Percentiles rank a stretch among this genome's conserved stretches.
Conservation (phyloP, 2,329 filamentous ascomycete genomes). For the Triangularia verruculosa region DNA sequence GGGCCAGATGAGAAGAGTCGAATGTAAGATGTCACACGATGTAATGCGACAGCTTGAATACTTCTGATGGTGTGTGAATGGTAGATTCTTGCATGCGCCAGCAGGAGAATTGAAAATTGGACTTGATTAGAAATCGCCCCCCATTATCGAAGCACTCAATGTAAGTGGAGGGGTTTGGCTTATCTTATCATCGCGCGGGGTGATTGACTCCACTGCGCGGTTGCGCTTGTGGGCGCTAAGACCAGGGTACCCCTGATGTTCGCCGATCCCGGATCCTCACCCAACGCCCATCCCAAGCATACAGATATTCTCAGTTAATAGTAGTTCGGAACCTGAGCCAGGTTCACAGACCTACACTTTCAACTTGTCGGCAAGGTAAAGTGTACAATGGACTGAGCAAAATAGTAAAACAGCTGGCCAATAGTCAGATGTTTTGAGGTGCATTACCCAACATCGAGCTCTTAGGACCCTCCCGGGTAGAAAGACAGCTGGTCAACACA, state of each 20-base stretch:
- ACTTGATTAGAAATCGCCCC: conserved; percentile 17
- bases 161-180: conserved; percentile 28
- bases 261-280: conserved; percentile 13
- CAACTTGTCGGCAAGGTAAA: background rate
- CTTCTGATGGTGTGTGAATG: background rate
- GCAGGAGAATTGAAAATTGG: background rate
- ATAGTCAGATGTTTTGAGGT: background rate
- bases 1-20: background rate
- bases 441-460: background rate
- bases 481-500: background rate
- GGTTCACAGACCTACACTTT: background rate
- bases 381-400: background rate
- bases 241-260: background rate
- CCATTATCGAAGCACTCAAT: background rate
- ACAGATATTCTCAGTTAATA: too few relatives aligned
- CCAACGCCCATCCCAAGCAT: background rate
- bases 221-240: conserved; percentile 17
- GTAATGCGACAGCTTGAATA: background rate
- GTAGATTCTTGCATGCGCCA: background rate
- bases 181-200: conserved; percentile 28
- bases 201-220: background rate
- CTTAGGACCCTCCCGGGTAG: background rate
- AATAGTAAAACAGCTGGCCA: too few relatives aligned
- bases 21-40: background rate
- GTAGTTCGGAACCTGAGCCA: too few relatives aligned